A percentile compares a stretch with the other conserved stretches of the same genome.
These are phyloP conservation scores for Primulina eburnea DNA, from an alignment of 257 asterid species.

Conservation along the genomic window DNA sequence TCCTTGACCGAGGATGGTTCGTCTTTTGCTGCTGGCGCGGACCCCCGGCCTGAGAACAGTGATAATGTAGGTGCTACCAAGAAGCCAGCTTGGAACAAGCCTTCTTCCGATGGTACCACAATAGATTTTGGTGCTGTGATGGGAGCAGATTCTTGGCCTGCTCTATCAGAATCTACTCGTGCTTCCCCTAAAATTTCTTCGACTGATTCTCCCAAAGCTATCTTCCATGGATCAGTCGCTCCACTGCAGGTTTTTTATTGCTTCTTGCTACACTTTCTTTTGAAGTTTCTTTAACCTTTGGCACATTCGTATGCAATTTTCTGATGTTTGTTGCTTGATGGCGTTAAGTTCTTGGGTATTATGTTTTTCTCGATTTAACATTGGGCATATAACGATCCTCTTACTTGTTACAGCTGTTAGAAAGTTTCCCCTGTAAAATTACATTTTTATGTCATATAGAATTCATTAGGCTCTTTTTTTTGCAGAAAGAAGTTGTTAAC, in stretches of 20 bases:
- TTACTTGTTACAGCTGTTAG: background rate
- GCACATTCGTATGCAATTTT: background rate
- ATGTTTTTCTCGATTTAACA: background rate
- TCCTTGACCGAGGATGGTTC: conserved; percentile 26
- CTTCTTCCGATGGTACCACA: conserved; percentile 43
- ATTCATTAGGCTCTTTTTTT: conserved; percentile 34
- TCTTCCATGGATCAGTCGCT: conserved; percentile 34
- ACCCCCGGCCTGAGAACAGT: conserved; percentile 36
- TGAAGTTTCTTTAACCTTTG: conserved; percentile 24
- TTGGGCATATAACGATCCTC: background rate
- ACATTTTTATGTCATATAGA: conserved; percentile 31
- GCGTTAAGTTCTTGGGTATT: background rate
- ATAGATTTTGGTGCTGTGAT: conserved; percentile 54
- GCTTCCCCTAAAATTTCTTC: conserved; percentile 56
- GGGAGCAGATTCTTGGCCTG: conserved; percentile 83
- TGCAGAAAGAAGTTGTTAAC: conserved; percentile 38
- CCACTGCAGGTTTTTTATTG: conserved; percentile 43
- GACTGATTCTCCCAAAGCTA: conserved; percentile 38
- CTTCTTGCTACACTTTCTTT: background rate
- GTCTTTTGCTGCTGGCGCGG: conserved; percentile 19
- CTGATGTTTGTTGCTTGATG: background rate
- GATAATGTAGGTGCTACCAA: conserved; percentile 40
- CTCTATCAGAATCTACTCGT: conserved; percentile 69
- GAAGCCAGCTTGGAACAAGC: conserved; percentile 67
- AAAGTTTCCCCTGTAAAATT: conserved; percentile 6